Conservation (phyloP, 2,329 filamentous ascomycete genomes). For the Monosporascus sp. region DNA sequence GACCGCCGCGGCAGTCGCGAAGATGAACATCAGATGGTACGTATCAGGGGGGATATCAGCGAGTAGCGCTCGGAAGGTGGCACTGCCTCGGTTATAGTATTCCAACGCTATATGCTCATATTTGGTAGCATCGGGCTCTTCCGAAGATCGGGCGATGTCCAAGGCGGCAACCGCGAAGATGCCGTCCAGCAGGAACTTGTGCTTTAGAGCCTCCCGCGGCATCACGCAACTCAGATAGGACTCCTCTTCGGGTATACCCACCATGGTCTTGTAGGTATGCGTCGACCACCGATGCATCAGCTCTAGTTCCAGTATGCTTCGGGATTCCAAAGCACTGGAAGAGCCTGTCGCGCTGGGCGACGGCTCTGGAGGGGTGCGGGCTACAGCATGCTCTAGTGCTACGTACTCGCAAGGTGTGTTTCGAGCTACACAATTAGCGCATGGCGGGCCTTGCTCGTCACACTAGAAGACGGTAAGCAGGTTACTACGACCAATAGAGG, state of each 20-base stretch:
- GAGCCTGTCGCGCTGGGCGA: not conserved
- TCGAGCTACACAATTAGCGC: constrained; percentile 27
- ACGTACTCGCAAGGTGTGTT: constrained; percentile 5
- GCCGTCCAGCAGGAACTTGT: constrained; percentile 34
- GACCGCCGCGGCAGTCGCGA: constrained; percentile 23
- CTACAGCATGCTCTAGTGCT: not conserved
- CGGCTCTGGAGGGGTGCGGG: not conserved
- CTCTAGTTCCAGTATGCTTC: constrained; percentile 37
- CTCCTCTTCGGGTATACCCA: constrained; percentile 31
- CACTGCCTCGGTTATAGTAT: constrained; percentile 28
- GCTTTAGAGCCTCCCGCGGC: constrained; percentile 29
- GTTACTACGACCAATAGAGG: too few relatives aligned
- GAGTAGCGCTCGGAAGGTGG: constrained; percentile 25
- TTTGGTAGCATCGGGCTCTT: constrained; percentile 11
- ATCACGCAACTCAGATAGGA: constrained; percentile 29
- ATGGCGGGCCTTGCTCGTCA: constrained; percentile 32
- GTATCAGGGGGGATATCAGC: constrained; percentile 23
- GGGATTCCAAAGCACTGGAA: constrained; percentile 6
- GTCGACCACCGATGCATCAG: constrained; percentile 48
- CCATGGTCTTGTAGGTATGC: constrained; percentile 34
- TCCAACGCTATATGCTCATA: constrained; percentile 28
- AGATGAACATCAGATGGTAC: constrained; percentile 25
- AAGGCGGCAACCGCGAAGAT: constrained; percentile 30
- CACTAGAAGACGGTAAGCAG: constrained; percentile 18
- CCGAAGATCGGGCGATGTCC: constrained; percentile 23